Evolutionary conservation across 345 rosid species (phyloP).

Genomic region (Orychophragmus violaceus): DNA sequence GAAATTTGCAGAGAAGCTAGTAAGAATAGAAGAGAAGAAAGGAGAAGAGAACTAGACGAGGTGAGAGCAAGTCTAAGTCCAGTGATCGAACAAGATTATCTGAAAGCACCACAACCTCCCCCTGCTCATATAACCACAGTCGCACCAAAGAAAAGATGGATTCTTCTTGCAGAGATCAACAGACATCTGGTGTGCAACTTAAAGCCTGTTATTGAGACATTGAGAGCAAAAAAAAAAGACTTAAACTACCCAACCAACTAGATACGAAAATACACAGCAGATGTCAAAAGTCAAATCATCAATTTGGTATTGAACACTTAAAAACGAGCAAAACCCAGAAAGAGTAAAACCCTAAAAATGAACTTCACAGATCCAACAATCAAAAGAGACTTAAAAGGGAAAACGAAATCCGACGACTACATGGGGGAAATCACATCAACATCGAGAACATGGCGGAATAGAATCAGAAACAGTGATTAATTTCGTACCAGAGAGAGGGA

Average conservation of each 20-base stretch:
- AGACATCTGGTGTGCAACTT: slow-evolving; percentile 35
- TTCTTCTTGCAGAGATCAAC: slow-evolving; percentile 33
- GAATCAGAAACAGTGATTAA: neutral
- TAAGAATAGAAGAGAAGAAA: neutral
- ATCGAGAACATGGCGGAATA: neutral
- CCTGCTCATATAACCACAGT: slow-evolving; percentile 61
- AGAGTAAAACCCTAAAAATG: slow-evolving; percentile 2
- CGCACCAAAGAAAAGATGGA: slow-evolving; percentile 42
- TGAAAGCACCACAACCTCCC: slow-evolving; percentile 64
- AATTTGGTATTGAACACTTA: neutral
- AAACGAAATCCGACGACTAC: neutral
- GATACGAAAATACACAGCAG: neutral
- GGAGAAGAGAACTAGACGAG: neutral
- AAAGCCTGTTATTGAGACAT: slow-evolving; percentile 26
- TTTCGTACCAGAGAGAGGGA: slow-evolving; percentile 1
- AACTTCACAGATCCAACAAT: neutral
- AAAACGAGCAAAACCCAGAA: neutral
- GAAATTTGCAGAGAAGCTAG: neutral
- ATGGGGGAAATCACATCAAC: neutral
- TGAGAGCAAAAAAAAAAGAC: neutral
- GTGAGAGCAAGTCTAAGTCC: slow-evolving; percentile 48
- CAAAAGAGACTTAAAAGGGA: neutral
- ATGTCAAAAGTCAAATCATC: neutral
- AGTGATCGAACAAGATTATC: slow-evolving; percentile 44
- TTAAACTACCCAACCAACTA: slow-evolving; percentile 17